A percentile compares a stretch with the other conserved stretches of the same genome.
These are phyloP conservation scores for Dactylellina parvicollis DNA, from an alignment of 2,329 filamentous ascomycete genomes.

Conservation along the genomic window DNA sequence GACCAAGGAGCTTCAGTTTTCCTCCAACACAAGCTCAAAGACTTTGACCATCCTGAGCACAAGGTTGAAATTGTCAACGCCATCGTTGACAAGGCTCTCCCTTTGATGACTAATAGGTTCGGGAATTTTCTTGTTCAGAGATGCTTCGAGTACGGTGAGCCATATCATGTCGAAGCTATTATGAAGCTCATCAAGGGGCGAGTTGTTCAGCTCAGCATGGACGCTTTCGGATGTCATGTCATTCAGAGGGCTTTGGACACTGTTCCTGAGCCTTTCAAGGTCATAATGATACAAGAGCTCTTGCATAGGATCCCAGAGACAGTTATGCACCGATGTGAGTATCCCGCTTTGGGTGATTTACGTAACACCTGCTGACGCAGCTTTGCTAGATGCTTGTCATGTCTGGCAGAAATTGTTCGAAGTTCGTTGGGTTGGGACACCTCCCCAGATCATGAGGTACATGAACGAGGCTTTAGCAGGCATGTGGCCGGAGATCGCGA, in stretches of 20 bases:
- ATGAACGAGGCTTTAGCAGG: constrained; percentile 94
- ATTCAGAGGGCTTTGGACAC: constrained; percentile 99
- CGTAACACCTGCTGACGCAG: constrained; percentile 15
- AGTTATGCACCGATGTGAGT: constrained; percentile 83
- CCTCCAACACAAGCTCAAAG: constrained; percentile 96
- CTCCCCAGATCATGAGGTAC: constrained; percentile 97
- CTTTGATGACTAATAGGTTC: constrained; percentile 97
- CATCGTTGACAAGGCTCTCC: constrained; percentile 72
- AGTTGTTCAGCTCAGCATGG: constrained; percentile 94
- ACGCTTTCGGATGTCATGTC: constrained; percentile 97
- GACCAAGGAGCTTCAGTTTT: constrained; percentile 99
- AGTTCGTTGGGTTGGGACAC: constrained; percentile 91
- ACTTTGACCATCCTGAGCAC: constrained; percentile 86
- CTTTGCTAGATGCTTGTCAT: constrained; percentile 78
- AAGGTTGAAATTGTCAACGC: constrained; percentile 97
- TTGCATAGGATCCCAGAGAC: constrained; percentile 95
- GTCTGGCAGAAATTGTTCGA: constrained; percentile 99
- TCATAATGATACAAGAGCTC: constrained; percentile 97
- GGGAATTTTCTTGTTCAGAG: constrained; percentile 98
- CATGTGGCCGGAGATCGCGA: constrained; percentile 98
- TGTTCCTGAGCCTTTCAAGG: constrained; percentile 96
- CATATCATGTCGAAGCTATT: constrained; percentile 93
- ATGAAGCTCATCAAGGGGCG: constrained; percentile 93
- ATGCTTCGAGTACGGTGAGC: constrained; percentile 97
- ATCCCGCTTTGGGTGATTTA: neutral